phyloP scores from a whole-genome alignment of 768 basidiomycete genomes.

The Asterophora parasitica region DNA sequence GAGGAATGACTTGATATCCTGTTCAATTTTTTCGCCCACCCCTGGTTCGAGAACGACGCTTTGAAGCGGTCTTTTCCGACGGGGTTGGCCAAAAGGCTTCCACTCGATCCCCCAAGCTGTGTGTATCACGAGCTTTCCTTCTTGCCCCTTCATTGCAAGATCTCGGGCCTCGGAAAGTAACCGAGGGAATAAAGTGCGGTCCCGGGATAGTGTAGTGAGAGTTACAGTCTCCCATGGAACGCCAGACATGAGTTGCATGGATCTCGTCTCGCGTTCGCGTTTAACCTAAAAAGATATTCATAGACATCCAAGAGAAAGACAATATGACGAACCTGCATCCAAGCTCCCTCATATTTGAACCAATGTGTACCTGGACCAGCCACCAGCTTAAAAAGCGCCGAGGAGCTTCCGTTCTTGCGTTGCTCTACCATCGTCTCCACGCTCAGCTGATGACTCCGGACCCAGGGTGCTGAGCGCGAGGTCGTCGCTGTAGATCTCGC shows the following conservation, averaged over 20 bases:
- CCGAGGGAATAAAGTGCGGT: conserved; percentile 72
- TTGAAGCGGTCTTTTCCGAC: conserved; percentile 76
- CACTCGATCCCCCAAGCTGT: conserved; percentile 97
- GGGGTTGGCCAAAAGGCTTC: conserved; percentile 91
- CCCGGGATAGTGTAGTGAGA: conserved; percentile 86
- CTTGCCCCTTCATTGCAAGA: conserved; percentile 77
- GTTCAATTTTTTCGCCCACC: conserved; percentile 78
- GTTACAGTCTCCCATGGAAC: conserved; percentile 97
- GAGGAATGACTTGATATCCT: conserved; percentile 80
- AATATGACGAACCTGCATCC: conserved; percentile 77
- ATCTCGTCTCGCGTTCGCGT: conserved; percentile 89
- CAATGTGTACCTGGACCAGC: conserved; percentile 95
- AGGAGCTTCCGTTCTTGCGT: conserved; percentile 85
- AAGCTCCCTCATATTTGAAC: conserved; percentile 84
- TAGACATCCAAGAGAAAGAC: neutral
- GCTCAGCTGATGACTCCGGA: conserved; percentile 87
- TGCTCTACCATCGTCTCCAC: conserved; percentile 91
- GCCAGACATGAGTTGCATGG: conserved; percentile 88
- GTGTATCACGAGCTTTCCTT: conserved; percentile 93
- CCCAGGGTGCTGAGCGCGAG: conserved; percentile 37
- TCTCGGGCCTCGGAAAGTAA: conserved; percentile 88
- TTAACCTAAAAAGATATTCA: conserved; percentile 58
- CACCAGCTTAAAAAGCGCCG: conserved; percentile 87
- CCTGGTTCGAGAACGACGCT: conserved; percentile 87
- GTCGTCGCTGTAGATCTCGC: conserved; percentile 28